A percentile compares a stretch with the other conserved stretches of the same genome.
These are phyloP conservation scores for Epichloe baconii DNA, from an alignment of 2,329 filamentous ascomycete species.

Conservation along the genomic window DNA sequence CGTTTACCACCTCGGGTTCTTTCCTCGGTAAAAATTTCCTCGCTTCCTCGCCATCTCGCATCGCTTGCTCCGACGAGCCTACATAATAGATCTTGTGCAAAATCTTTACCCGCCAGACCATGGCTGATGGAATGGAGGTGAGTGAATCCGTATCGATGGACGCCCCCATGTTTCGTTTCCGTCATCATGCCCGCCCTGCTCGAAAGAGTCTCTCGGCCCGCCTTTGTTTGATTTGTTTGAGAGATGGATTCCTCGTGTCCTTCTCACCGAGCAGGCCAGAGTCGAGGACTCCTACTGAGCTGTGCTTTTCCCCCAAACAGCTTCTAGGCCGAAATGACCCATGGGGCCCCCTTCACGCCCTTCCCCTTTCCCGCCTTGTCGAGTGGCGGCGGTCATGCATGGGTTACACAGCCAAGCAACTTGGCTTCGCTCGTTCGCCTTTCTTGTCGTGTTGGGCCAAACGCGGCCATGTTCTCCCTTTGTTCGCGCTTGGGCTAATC, in stretches of 20 bases:
- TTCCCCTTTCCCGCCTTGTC: not conserved
- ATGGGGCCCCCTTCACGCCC: not conserved
- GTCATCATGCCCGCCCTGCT: not conserved
- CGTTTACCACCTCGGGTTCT: not conserved
- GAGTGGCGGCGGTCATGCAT: slow-evolving; percentile 5
- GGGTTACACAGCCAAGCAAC: slow-evolving; percentile 4
- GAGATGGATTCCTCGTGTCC: not conserved
- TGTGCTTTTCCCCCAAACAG: not conserved
- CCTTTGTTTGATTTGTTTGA: not conserved
- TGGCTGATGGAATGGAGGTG: slow-evolving; percentile 6
- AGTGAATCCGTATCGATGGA: not conserved
- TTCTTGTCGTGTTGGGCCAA: not conserved
- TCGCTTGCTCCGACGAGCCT: not conserved
- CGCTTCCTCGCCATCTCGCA: not conserved
- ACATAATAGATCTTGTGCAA: not conserved
- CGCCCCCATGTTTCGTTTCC: not conserved
- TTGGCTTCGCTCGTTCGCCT: not conserved
- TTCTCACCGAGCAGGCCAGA: not conserved
- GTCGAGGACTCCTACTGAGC: not conserved
- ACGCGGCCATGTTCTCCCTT: not conserved
- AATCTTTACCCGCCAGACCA: not conserved
- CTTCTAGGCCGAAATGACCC: not conserved
- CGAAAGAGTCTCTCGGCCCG: not conserved
- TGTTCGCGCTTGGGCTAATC: not conserved
- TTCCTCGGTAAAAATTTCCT: not conserved